Conservation (phyloP, 2,329 filamentous ascomycete genomes). For the Penicillium sp. region DNA sequence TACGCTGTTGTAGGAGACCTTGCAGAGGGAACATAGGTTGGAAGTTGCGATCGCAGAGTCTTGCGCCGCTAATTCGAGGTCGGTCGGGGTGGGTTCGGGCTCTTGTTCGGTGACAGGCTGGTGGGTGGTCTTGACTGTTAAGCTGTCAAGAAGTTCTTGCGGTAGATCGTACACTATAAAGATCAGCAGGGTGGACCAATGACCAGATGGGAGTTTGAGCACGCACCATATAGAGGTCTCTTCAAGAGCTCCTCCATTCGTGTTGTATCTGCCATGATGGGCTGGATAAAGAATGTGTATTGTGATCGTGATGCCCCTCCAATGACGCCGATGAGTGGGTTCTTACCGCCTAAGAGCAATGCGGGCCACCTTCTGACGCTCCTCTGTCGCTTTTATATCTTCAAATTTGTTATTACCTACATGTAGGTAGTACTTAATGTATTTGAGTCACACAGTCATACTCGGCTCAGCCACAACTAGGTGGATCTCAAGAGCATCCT, state of each 20-base stretch:
- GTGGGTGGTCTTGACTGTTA: conserved; percentile 58
- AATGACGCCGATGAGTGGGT: conserved; percentile 18
- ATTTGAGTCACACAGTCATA: background rate
- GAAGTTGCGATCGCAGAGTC: conserved; percentile 51
- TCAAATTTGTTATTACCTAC: background rate
- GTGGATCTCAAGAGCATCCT: background rate
- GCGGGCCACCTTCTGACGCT: background rate
- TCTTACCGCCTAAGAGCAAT: conserved; percentile 19
- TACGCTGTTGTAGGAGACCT: conserved; percentile 67
- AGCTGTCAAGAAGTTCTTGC: conserved; percentile 65
- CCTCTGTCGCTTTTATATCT: conserved; percentile 3
- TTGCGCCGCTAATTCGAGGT: conserved; percentile 37
- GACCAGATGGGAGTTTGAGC: background rate
- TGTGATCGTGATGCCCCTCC: conserved; percentile 17
- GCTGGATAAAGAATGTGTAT: conserved; percentile 12
- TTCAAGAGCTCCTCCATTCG: conserved; percentile 44
- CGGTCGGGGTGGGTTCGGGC: conserved; percentile 22
- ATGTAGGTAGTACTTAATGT: background rate
- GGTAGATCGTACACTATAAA: conserved; percentile 77
- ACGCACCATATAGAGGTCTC: conserved; percentile 52
- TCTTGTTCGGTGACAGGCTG: conserved; percentile 29
- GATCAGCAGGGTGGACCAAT: conserved; percentile 17
- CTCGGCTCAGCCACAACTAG: background rate
- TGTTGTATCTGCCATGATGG: conserved; percentile 23
- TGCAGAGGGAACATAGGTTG: conserved; percentile 79